Base-by-base conservation (phyloP, 495 filamentous ascomycete species). In the Aspergillus panamensis region DNA sequence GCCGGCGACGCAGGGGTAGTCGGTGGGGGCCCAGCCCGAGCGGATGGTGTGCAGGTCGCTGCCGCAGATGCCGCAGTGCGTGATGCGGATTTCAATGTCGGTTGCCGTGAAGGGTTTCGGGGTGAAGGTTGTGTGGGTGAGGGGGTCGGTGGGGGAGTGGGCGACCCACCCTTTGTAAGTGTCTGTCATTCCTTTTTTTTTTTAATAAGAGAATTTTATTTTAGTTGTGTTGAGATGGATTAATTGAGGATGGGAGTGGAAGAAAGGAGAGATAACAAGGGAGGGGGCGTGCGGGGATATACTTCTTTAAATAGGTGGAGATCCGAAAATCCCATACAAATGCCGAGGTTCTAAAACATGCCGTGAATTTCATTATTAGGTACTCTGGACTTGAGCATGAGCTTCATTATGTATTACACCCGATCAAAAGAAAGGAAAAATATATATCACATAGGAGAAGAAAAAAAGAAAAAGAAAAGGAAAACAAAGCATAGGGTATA, bases 31-130 rank as follows among this genome's bases (percentile, higher is more conserved):
- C 87, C 90, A 94, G 61, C 90, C 90, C 33, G 82, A 86, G 42
- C 84, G 77, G 6, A 96, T 75, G 17, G 84, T 88, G 73, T 95
- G 90, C 5, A 92, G 52, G 64, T 96, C 90, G 48, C 79, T 80
- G 31, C 88, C 90, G 71, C 91, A 95, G 63, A 96, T 84, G 50
- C 91, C 89, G 69, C 90, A 94, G 74, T 95, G 90, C 0, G 88
- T 80, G 60, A 96, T 54, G 45, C 62, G 45, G 57, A 78, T 68
- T 59, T 78, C 75, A 48, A 96, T 79, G 70, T 96, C 90, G 58
- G 81, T 87, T 62, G 88, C 83, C 21, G 85, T 80, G 79, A 87
- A 94, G 12, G 83, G 77, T 76, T 96, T 96, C 3, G 90, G 89
- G 58, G 85, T 80, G 69, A 84, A 95, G 60, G 81, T 74, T 58